Evolutionary conservation across 2,329 filamentous ascomycete genomes (phyloP).

Genomic region (Cercospora beticola): DNA sequence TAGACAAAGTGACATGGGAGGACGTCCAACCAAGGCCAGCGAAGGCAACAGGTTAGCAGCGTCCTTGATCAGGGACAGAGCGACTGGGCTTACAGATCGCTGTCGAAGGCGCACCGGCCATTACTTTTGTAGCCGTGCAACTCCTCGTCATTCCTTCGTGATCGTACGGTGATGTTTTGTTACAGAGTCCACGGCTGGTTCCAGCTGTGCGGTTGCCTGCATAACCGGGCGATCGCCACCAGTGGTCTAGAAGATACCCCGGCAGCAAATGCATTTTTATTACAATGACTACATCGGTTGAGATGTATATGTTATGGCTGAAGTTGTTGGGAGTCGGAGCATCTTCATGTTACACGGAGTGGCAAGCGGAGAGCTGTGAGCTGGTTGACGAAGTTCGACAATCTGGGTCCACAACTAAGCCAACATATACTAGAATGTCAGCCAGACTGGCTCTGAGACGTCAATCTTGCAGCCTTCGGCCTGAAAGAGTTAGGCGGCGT

Average conservation of each 20-base stretch:
- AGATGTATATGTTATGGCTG: constrained; percentile 6
- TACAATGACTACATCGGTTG: neutral
- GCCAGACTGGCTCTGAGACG: neutral
- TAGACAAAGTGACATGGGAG: constrained; percentile 16
- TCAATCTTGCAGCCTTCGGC: neutral
- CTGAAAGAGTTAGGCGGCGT: constrained; percentile 7
- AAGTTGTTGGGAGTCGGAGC: neutral
- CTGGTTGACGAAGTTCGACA: neutral
- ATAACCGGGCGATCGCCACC: constrained; percentile 1
- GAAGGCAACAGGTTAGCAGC: constrained; percentile 16
- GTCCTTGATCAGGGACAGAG: constrained; percentile 1
- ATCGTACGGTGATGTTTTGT: constrained; percentile 18
- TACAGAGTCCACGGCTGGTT: neutral
- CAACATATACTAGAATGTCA: neutral
- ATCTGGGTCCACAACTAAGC: neutral
- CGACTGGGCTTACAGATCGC: constrained; percentile 16
- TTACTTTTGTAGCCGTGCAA: constrained; percentile 17
- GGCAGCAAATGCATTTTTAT: neutral
- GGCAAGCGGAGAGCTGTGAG: neutral
- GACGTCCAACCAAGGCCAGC: constrained; percentile 14
- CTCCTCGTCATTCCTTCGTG: constrained; percentile 9
- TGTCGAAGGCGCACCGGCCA: constrained; percentile 10
- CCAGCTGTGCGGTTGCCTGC: constrained; percentile 6
- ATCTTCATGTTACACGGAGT: neutral
- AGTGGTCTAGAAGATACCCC: neutral